Evolutionary conservation across 768 basidiomycete genomes (phyloP).

Genomic region (Mycena metata): DNA sequence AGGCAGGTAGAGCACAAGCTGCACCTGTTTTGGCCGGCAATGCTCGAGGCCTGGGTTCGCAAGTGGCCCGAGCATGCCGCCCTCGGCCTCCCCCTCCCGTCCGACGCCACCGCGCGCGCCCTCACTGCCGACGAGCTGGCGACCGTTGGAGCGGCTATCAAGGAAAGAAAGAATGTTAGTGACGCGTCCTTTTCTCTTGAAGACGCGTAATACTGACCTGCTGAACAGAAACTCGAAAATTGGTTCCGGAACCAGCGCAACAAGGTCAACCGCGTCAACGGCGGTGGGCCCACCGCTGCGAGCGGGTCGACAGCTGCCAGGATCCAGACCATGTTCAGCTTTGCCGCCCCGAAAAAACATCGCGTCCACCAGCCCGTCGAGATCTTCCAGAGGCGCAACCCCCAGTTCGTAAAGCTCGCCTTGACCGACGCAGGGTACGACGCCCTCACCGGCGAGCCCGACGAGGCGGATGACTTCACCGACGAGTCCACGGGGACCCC

Average conservation of each 20-base stretch:
- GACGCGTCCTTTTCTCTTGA: background rate
- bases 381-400: too few relatives aligned
- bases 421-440: too few relatives aligned
- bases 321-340: background rate
- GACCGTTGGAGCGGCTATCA: background rate
- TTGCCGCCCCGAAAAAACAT: background rate
- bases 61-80: background rate
- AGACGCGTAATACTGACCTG: background rate
- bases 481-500: too few relatives aligned
- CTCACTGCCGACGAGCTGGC: background rate
- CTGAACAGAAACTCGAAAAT: constrained; percentile 2
- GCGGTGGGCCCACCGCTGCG: background rate
- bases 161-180: background rate
- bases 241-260: constrained; percentile 6
- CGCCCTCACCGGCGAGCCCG: too few relatives aligned
- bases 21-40: constrained; percentile 7
- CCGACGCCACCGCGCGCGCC: background rate
- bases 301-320: too few relatives aligned
- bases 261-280: background rate
- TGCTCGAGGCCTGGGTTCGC: constrained; percentile 1
- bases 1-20: constrained; percentile 13
- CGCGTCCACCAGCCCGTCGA: too few relatives aligned
- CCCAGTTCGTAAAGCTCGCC: too few relatives aligned
- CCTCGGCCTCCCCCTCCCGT: background rate
- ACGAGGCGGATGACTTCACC: too few relatives aligned